A percentile compares a stretch with the other conserved stretches of the same genome.
Conservation (phyloP, 2,329 filamentous ascomycete genomes). For the Ceratocystis cubensis region DNA sequence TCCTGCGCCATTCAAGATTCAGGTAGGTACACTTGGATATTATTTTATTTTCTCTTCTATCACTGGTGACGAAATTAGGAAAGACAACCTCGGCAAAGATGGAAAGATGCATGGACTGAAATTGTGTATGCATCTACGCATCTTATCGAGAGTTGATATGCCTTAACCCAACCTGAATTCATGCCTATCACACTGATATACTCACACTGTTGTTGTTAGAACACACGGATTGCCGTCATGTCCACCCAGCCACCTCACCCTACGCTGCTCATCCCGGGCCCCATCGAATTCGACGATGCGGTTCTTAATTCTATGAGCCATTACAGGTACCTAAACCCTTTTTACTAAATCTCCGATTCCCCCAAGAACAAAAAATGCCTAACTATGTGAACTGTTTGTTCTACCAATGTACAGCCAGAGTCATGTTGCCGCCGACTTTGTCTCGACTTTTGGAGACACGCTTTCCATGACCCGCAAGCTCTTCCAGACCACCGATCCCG, state of each 20-base stretch:
- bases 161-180: background rate
- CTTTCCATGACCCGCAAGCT: conserved; percentile 80
- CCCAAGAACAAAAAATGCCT: conserved; percentile 16
- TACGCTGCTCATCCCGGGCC: conserved; percentile 86
- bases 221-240: conserved; percentile 33
- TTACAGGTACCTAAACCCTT: conserved; percentile 50
- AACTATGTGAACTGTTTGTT: background rate
- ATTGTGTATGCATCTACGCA: background rate
- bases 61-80: background rate
- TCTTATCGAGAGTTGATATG: background rate
- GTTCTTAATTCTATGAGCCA: conserved; percentile 92
- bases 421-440: conserved; percentile 81
- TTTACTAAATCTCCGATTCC: conserved; percentile 2
- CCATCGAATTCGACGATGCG: conserved; percentile 96
- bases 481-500: conserved; percentile 75
- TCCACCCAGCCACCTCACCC: conserved; percentile 49
- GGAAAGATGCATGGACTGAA: background rate
- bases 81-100: background rate
- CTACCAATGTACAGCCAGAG: conserved; percentile 54
- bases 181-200: background rate
- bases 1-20: background rate
- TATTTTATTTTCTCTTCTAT: background rate
- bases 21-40: background rate
- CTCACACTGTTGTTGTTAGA: conserved; percentile 5
- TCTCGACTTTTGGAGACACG: conserved; percentile 81